phyloP scores from a whole-genome alignment of 768 basidiomycete genomes.

The Pleurotus ostreatus region DNA sequence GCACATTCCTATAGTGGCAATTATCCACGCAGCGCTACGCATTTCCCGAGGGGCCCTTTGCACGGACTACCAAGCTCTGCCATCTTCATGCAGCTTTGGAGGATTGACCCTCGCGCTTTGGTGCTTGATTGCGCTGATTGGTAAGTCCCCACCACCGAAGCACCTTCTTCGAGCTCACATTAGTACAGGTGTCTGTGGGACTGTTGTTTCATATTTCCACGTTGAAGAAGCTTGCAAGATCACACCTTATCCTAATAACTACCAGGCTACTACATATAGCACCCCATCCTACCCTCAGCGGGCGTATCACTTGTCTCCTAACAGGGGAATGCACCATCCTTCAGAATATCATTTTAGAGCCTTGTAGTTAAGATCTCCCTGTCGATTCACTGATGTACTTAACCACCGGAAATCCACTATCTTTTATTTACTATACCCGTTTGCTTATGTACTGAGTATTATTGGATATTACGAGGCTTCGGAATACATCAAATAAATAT shows the following conservation, averaged over 20 bases:
- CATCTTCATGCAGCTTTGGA: slow-evolving; percentile 2
- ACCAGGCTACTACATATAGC: neutral
- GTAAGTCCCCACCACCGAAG: neutral
- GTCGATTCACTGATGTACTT: neutral
- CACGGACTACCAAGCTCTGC: neutral
- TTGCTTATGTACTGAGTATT: no score
- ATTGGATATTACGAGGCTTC: no score
- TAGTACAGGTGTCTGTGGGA: neutral
- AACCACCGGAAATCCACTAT: no score
- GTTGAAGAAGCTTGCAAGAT: slow-evolving; percentile 6
- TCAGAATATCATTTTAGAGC: neutral
- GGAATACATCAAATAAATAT: no score
- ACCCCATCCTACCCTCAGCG: slow-evolving; percentile 1
- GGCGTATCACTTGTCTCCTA: neutral
- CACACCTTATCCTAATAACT: slow-evolving; percentile 1
- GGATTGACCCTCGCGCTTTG: neutral
- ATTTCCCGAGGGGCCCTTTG: neutral
- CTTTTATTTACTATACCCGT: no score
- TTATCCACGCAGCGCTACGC: neutral
- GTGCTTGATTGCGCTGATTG: neutral
- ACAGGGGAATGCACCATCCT: neutral
- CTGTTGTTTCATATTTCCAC: slow-evolving; percentile 3
- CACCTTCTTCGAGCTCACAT: neutral
- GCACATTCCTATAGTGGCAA: neutral
- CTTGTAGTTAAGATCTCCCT: neutral